A percentile compares a stretch with the other conserved stretches of the same genome.
Conservation (phyloP, 371 early-diverging fungal species). For the Mucor ambiguus region DNA sequence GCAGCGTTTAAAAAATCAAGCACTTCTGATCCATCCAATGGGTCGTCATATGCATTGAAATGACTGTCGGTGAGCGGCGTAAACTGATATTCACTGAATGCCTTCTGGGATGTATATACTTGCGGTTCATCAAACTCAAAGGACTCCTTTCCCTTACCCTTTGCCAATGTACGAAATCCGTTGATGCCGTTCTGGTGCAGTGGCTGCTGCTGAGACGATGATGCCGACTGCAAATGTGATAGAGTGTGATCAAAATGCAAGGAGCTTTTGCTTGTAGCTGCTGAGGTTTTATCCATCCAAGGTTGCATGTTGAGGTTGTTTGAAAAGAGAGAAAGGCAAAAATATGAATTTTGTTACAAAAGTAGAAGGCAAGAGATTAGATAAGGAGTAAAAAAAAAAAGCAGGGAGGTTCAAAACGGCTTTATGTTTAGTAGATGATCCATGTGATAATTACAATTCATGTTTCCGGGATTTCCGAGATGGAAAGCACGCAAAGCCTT, state of each 20-base stretch:
- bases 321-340: conserved; percentile 1
- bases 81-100: background rate
- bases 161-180: background rate
- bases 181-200: background rate
- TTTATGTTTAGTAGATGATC: conserved; percentile 3
- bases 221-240: conserved; percentile 8
- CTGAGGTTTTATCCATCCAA: conserved; percentile 21
- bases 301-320: conserved; percentile 18
- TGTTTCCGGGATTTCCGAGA: conserved; percentile 1
- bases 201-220: background rate
- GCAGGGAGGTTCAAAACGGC: background rate
- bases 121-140: background rate
- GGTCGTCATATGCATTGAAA: background rate
- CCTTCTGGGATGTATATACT: background rate
- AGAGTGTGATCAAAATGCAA: conserved; percentile 20
- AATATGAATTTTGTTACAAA: background rate
- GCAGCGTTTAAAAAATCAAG: conserved; percentile 28
- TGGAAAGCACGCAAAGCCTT: background rate
- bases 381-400: conserved; percentile 7
- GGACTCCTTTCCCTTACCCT: background rate
- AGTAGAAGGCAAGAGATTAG: conserved; percentile 16
- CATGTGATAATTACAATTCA: conserved; percentile 4
- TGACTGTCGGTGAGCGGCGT: background rate
- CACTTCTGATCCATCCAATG: conserved; percentile 37
- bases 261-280: background rate